phyloP scores from a whole-genome alignment of 768 basidiomycete species.

The Boletus barrowsii region DNA sequence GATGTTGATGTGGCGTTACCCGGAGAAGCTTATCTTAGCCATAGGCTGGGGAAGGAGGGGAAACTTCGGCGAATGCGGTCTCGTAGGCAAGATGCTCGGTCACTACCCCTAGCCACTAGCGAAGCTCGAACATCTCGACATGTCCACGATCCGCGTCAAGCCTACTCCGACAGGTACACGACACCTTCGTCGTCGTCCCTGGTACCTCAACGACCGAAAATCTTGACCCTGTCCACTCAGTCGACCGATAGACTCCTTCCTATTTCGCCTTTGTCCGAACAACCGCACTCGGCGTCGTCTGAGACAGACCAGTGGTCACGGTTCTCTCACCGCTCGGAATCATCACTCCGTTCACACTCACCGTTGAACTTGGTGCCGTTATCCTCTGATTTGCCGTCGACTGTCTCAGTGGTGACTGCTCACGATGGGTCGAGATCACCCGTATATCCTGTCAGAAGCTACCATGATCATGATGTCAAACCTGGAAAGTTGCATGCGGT shows the following conservation, averaged over 20 bases:
- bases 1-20: constrained; percentile 59
- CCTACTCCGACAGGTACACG: background rate
- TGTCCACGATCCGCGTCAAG: background rate
- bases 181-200: background rate
- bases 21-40: constrained; percentile 54
- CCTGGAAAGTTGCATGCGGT: background rate
- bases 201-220: background rate
- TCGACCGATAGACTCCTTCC: constrained; percentile 23
- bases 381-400: constrained; percentile 1
- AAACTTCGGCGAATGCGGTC: constrained; percentile 51
- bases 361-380: background rate
- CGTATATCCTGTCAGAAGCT: background rate
- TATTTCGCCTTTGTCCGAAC: constrained; percentile 20
- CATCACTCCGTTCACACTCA: constrained; percentile 1
- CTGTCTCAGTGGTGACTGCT: constrained; percentile 1
- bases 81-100: constrained; percentile 25
- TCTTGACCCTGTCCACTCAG: constrained; percentile 6
- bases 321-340: constrained; percentile 7
- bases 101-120: background rate
- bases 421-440: background rate
- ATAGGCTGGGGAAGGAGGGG: constrained; percentile 57
- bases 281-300: constrained; percentile 8
- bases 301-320: constrained; percentile 13
- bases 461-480: constrained; percentile 2
- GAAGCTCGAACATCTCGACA: background rate